Base-by-base conservation (phyloP, 257 asterid species). In the Solanum peruvianum region DNA sequence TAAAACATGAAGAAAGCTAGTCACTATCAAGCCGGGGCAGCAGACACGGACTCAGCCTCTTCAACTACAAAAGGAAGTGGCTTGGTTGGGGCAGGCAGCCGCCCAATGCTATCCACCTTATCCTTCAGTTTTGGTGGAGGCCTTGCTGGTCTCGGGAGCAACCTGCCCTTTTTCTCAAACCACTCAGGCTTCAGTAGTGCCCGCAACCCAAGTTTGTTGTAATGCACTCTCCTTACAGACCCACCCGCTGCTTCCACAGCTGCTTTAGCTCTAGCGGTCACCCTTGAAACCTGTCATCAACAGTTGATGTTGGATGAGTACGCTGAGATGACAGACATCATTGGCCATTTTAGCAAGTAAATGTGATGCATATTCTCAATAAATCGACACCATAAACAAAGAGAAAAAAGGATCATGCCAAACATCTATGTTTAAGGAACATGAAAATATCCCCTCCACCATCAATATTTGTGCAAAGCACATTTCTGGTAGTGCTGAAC, bases 231-330 rank as follows among this genome's bases (percentile, higher is more conserved):
- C 90, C 99, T 94, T 37, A 95, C 99, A 4, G 97, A 87, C 64
- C 98, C 99, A 75, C 98, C 99, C 1, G 93, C 94, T 66, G 98
- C 98, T 92, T 95, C 99, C 1, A 95, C 99, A 14, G 99, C 97
- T 82, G 94, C 96, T 91, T 94, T 97, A 35, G 99, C 99, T 89
- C 98, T 93, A 27, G 88, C 99, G 0, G 99, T 97, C 87, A 94
- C 99, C 90, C 99, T 92, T 6, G 99, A 97, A 76, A 97, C 98
- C 98, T 97, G 91, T 62, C 47, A 45, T 81, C n/a, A 80, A 5
- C 44, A 11, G 85, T 81, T 18, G 27, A 12, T 20, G 85, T 49
- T 66, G 52, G 71, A 52, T 67, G 35, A 37, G 20, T 35, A 47
- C 58, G 33, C 33, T 41, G 35, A 25, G 86, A 56, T 11, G 37